Conservation (phyloP, 257 asterid genomes). For the Knoxia roxburghii region DNA sequence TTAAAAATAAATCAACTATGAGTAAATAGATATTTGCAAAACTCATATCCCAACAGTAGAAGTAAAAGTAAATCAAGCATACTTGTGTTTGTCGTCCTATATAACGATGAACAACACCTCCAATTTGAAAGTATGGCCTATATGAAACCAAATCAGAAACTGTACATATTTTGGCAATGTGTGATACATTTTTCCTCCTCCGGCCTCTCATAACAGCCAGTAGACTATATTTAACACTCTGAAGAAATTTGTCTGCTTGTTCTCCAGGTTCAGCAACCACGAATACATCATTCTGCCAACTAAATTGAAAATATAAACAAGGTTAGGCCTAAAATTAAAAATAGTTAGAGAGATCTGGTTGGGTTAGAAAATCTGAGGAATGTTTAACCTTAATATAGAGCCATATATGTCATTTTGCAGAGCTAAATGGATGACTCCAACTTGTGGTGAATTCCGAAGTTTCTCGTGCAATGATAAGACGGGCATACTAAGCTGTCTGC, state of each 20-base stretch:
- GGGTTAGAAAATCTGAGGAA: not conserved
- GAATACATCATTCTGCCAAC: constrained; percentile 99
- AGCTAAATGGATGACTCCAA: constrained; percentile 86
- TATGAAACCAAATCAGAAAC: constrained; percentile 77
- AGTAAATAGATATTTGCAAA: constrained; percentile 12
- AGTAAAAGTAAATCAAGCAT: constrained; percentile 4
- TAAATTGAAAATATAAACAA: constrained; percentile 23
- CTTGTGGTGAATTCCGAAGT: constrained; percentile 81
- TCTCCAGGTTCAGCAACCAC: constrained; percentile 99
- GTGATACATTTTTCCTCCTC: constrained; percentile 67
- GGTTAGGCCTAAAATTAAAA: constrained; percentile 15
- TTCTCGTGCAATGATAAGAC: constrained; percentile 68
- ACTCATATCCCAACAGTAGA: constrained; percentile 12
- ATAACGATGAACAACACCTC: constrained; percentile 94
- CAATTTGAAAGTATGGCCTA: constrained; percentile 91
- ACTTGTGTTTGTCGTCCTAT: constrained; percentile 99
- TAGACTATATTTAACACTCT: constrained; percentile 77
- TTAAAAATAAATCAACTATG: constrained; percentile 11
- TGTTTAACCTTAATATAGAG: constrained; percentile 69
- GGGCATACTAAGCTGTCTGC: constrained; percentile 60
- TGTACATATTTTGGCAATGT: constrained; percentile 59
- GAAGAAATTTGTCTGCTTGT: constrained; percentile 84
- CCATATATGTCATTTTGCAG: constrained; percentile 91
- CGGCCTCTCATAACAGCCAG: constrained; percentile 72
- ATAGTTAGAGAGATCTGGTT: constrained; percentile 8